Evolutionary conservation across 176 grass and related monocot genomes (phyloP).

Genomic region (Stipa capillata): DNA sequence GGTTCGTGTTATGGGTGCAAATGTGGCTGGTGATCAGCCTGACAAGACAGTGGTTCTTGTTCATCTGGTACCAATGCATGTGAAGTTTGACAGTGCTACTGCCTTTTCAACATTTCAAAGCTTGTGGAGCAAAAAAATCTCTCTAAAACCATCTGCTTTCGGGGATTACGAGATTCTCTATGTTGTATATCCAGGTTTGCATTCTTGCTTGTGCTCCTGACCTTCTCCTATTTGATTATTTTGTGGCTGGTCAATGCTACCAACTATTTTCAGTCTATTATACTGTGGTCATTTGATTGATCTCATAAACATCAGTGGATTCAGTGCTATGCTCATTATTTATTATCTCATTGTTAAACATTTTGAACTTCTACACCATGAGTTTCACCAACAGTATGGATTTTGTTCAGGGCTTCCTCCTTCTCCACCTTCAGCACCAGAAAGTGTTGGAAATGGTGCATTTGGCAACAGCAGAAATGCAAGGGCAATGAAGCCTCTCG

Average conservation of each 20-base stretch:
- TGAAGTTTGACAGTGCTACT: slow-evolving; percentile 61
- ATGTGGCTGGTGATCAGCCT: slow-evolving; percentile 72
- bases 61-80: slow-evolving; percentile 71
- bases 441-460: slow-evolving; percentile 37
- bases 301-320: neutral
- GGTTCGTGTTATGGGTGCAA: slow-evolving; percentile 95
- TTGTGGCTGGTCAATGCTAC: slow-evolving; percentile 1
- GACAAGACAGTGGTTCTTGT: slow-evolving; percentile 82
- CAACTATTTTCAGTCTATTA: neutral
- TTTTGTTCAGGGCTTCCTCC: slow-evolving; percentile 83
- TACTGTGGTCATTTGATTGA: neutral
- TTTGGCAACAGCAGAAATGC: slow-evolving; percentile 59
- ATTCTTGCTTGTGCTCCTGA: neutral
- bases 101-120: slow-evolving; percentile 68
- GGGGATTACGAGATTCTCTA: slow-evolving; percentile 80
- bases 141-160: slow-evolving; percentile 58
- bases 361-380: neutral
- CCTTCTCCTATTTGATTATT: slow-evolving; percentile 19
- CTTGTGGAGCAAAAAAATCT: slow-evolving; percentile 74
- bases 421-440: slow-evolving; percentile 67
- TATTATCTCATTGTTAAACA: neutral
- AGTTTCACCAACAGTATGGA: slow-evolving; percentile 9
- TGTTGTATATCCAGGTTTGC: slow-evolving; percentile 93
- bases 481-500: slow-evolving; percentile 76
- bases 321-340: neutral